Evolutionary conservation across 345 rosid species (phyloP).

Genomic region (Chamaenerion angustifolium): DNA sequence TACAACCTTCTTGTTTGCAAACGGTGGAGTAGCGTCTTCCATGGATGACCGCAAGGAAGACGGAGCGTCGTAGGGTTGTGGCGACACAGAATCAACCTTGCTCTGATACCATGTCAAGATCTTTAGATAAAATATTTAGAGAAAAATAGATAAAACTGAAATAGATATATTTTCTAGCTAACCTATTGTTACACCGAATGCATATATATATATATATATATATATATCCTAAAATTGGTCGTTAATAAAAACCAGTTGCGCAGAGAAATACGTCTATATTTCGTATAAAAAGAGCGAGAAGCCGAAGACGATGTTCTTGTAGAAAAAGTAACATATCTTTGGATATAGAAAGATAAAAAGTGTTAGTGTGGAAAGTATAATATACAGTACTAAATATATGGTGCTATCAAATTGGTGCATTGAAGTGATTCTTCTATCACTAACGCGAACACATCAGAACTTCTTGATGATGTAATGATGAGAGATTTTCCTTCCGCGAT

Average conservation of each 20-base stretch:
- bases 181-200: no score
- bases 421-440: slow-evolving; percentile 91
- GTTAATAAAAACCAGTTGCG: slow-evolving; percentile 76
- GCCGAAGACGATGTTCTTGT: slow-evolving; percentile 94
- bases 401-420: no score
- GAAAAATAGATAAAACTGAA: no score
- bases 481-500: slow-evolving; percentile 46
- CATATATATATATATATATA: slow-evolving; percentile 69
- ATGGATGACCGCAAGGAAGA: slow-evolving; percentile 89
- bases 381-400: slow-evolving; percentile 15
- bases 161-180: no score
- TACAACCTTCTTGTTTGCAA: no score
- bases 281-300: slow-evolving; percentile 94
- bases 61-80: slow-evolving; percentile 78
- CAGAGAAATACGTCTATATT: slow-evolving; percentile 83
- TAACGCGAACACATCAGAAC: slow-evolving; percentile 86
- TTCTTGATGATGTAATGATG: slow-evolving; percentile 45
- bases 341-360: no score
- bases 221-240: slow-evolving; percentile 94
- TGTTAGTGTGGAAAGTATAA: slow-evolving; percentile 3
- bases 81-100: no score
- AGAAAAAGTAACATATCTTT: slow-evolving; percentile 98
- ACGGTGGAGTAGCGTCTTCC: no score
- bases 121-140: no score
- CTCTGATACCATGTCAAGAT: no score